phyloP scores from a whole-genome alignment of 257 asterid genomes.

The Gentiana dahurica region DNA sequence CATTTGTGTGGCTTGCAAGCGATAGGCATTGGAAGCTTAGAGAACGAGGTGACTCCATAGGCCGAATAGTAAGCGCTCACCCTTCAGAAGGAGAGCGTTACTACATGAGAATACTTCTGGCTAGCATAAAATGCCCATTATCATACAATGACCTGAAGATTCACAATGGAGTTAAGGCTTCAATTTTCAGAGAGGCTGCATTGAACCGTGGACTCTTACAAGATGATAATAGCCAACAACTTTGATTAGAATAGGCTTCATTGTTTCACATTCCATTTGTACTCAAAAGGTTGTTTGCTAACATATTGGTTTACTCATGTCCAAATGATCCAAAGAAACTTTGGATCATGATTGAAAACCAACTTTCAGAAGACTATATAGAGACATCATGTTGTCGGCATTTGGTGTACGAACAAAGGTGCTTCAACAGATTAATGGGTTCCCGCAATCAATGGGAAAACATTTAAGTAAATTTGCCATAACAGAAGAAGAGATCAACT shows the following conservation, averaged over 20 bases:
- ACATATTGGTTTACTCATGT: neutral
- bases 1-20: neutral
- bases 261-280: neutral
- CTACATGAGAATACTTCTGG: neutral
- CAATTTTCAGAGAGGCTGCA: neutral
- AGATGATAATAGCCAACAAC: neutral
- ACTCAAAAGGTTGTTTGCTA: conserved; percentile 1
- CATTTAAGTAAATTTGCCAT: too few species aligned
- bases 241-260: neutral
- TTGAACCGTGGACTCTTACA: neutral
- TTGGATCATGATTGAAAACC: neutral
- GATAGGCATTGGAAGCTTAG: too few species aligned
- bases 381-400: too few species aligned
- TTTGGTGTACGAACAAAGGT: too few species aligned
- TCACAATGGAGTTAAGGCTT: too few species aligned
- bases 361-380: too few species aligned
- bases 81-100: neutral
- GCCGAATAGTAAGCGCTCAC: too few species aligned
- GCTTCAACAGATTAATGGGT: too few species aligned
- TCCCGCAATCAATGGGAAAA: too few species aligned
- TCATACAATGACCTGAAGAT: neutral
- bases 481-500: too few species aligned
- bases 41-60: too few species aligned
- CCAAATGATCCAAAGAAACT: neutral
- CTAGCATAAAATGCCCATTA: neutral